Conservation (phyloP, 192 early-diverging fungal species). For the Coemansia sp. region DNA sequence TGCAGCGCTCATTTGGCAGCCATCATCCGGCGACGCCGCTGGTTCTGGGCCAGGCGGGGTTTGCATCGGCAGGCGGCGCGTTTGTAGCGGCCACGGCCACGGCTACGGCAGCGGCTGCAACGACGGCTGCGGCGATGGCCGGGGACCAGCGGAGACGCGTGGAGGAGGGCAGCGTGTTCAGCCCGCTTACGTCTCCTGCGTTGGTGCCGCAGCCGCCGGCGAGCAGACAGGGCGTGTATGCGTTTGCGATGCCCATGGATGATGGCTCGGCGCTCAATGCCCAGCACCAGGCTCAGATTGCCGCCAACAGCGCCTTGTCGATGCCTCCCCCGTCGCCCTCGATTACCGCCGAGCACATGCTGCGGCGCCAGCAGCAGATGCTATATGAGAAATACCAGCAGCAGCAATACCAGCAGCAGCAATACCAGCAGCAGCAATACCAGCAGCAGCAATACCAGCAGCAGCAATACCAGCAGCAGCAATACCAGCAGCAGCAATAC, state of each 20-base stretch:
- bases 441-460: too few relatives aligned
- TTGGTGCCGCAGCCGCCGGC: constrained; percentile 18
- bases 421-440: too few relatives aligned
- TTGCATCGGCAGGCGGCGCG: background rate
- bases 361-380: constrained; percentile 36
- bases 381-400: background rate
- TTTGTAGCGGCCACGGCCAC: constrained; percentile 2
- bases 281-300: constrained; percentile 11
- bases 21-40: constrained; percentile 14
- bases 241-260: background rate
- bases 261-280: background rate
- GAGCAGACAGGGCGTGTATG: background rate
- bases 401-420: background rate
- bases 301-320: too few relatives aligned
- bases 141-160: background rate
- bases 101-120: too few relatives aligned
- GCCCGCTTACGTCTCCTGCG: constrained; percentile 43
- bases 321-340: constrained; percentile 49
- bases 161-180: constrained; percentile 12
- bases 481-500: too few relatives aligned
- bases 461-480: too few relatives aligned
- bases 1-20: background rate
- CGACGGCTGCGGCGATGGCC: background rate
- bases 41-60: constrained; percentile 4
- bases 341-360: constrained; percentile 40